Base-by-base conservation (phyloP, 768 basidiomycete species). In the Baorangia bicolor region DNA sequence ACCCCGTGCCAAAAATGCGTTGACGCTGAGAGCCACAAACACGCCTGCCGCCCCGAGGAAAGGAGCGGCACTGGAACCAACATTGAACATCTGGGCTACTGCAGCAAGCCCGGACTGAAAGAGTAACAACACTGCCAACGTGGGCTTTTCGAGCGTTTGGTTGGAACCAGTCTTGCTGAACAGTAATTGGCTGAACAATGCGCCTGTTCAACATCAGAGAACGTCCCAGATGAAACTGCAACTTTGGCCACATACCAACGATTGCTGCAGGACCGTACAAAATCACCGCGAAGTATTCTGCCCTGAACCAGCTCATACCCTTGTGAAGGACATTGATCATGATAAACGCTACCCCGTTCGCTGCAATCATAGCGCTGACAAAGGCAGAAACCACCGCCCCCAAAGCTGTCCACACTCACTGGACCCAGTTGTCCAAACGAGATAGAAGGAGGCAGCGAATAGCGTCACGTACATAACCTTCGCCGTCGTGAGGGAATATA, bases 241-340 rank as follows among this genome's bases (percentile, higher is more conserved):
- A 51, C 21, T 5, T 35, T 23, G 38, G 49, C 38, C 41, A 73
- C 82, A 31, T 60, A 88, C 92, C 92, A 14, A 89, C 73, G 14
- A 92, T 64, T 0, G 85, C 83, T 2, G 90, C 80, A 16, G 92
- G 90, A 3, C 80, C 89, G 64, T 92, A 98, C 21, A 97, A 71
- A 21, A 79, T 65, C 10, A 95, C 59, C 2, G 81, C 78, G 11
- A 79, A 78, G 60, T 85, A 79, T 57, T 91, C 90, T 39, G 77
- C 81, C 16, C 81, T 77, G 71, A 92, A 97, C 94, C 94, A 98
- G 63, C 89, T 90, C 82, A 96, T 82, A 0, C 83, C 79, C 69
- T 82, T 87, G 9, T 81, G 78, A 21, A 93, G 68, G 1, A 83
- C 80, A 5, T 69, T 66, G 27, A 72, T 69, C 85, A 96, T 88